Conservation (phyloP, 139 green algal genomes). For the Chlorella sp. region DNA sequence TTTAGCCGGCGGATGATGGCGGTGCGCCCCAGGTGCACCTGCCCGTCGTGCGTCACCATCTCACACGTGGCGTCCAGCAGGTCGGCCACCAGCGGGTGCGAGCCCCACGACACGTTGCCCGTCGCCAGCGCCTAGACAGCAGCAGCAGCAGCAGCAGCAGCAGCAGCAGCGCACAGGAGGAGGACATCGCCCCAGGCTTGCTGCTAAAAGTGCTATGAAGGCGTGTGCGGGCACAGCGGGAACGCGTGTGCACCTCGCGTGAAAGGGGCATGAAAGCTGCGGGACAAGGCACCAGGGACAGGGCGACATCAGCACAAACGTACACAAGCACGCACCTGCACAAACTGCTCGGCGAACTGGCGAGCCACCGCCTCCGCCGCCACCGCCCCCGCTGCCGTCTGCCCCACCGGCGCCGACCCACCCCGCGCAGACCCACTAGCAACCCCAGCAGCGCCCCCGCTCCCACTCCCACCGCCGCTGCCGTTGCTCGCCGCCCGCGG, state of each 20-base stretch:
- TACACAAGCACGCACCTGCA: neutral
- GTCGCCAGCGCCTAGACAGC: neutral
- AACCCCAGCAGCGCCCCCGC: too few species aligned
- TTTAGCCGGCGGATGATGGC: slow-evolving; percentile 13
- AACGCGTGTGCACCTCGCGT: neutral
- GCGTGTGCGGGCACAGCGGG: neutral
- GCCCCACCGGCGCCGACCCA: too few species aligned
- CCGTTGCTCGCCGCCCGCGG: too few species aligned
- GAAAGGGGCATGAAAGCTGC: neutral
- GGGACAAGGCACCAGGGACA: neutral
- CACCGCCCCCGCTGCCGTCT: neutral
- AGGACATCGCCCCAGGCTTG: too few species aligned
- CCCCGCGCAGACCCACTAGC: too few species aligned
- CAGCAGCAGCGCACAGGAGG: neutral
- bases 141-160: neutral
- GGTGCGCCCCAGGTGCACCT: neutral
- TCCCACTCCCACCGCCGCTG: too few species aligned
- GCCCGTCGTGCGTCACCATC: slow-evolving; percentile 6
- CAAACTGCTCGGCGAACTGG: neutral
- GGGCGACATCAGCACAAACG: neutral
- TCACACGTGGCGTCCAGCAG: neutral
- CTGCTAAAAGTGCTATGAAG: too few species aligned
- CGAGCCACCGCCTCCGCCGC: neutral
- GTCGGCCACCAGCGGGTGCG: neutral
- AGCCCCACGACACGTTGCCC: slow-evolving; percentile 1